Base-by-base conservation (phyloP, 2,329 filamentous ascomycete species). In the Thelonectria olida region DNA sequence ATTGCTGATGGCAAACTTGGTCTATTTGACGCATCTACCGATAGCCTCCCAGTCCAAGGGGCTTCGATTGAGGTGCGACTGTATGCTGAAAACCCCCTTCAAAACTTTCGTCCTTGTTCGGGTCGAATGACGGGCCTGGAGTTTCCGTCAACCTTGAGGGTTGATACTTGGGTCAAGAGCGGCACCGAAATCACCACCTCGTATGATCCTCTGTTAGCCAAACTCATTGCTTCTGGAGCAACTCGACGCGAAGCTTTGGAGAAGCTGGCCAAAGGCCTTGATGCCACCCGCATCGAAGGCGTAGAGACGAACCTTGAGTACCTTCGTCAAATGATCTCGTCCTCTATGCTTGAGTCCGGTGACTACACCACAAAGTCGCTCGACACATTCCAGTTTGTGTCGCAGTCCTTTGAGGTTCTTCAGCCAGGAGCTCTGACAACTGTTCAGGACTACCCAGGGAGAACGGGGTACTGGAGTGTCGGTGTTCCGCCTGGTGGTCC, bases 201-300 rank as follows among this genome's bases (percentile, higher is more conserved):
- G 65, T 93, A 93, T 72, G 91, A 93, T 68, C 90, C 91, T 0
- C 89, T 93, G 82, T 88, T 93, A 49, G 88, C 90, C 1, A 93
- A 93, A 72, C 79, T 93, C 64, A 92, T 92, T 54, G 87, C 91
- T 0, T 82, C 84, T 52, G 90, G 86, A 0, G 78, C 80, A 1
- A 82, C 83, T 44, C 82, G 91, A 22, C 76, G 83, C 61, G 84
- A 87, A 39, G 89, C 90, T 1, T 80, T 92, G 6, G 82, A 85
- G 52, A 91, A 90, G 61, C 78, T 93, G 17, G 81, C 81, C 0
- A 76, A 81, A 1, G 89, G 89, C 0, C 76, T 92, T 5, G 86
- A 87, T 67, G 78, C 86, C 5, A 76, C 72, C 0, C 56, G 58
- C 0, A 68, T 78, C 2, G 66, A 71, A 1, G 76, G 76, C 1